These are phyloP conservation scores for Euptelea pleiosperma DNA, from an alignment of 164 flowering plant species.

Conservation along the genomic window DNA sequence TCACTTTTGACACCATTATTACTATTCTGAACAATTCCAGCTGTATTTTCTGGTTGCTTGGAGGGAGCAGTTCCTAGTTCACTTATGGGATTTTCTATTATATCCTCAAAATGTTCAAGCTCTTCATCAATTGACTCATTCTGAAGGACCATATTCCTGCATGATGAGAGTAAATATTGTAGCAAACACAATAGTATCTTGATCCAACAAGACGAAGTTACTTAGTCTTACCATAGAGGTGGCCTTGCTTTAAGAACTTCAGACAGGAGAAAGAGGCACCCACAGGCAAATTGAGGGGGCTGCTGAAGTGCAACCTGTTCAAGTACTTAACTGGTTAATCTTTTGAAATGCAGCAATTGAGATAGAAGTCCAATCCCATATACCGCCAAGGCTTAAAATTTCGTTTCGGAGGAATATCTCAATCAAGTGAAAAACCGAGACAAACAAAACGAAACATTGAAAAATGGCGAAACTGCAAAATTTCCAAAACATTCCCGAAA, in stretches of 20 bases:
- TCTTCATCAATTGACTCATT: conserved; percentile 89
- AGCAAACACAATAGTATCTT: background rate
- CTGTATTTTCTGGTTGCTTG: conserved; percentile 18
- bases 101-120: conserved; percentile 87
- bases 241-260: conserved; percentile 97
- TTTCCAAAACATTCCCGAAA: too few species aligned
- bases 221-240: conserved; percentile 62
- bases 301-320: conserved; percentile 91
- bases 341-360: too few species aligned
- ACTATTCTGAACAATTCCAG: background rate
- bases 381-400: too few species aligned
- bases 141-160: conserved; percentile 83
- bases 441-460: background rate
- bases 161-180: conserved; percentile 6
- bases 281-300: conserved; percentile 95
- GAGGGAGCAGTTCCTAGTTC: conserved; percentile 15
- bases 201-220: background rate
- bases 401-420: too few species aligned
- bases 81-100: conserved; percentile 51
- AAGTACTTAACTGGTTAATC: conserved; percentile 10
- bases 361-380: too few species aligned
- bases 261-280: conserved; percentile 82
- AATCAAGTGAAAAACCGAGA: background rate
- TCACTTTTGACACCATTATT: conserved; percentile 26
- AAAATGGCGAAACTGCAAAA: background rate